Evolutionary conservation across 306 rosid species (phyloP), one percentile per base, ranked within the genome.

Genomic region (Rosa rugosa): DNA sequence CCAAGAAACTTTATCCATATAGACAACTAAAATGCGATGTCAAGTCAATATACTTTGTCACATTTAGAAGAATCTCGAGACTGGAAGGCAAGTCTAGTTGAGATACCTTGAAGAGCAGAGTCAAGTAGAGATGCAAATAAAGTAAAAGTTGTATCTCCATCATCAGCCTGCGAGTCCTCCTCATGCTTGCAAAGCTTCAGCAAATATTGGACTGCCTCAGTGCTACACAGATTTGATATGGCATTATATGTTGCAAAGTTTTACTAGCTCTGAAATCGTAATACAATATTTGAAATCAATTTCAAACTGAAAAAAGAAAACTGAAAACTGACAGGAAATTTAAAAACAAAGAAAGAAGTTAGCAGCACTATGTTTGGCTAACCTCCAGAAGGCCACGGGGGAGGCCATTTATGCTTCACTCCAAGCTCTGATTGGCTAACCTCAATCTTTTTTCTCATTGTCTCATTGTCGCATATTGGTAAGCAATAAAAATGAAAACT

Each of bases 101-200:
- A 57, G 72, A 73, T 84, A 95, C 99, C 99, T 91, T 88, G 92
- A 84, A 91, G 80, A 80, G 93, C 84, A 44, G 97, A 88, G 87
- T 95, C 99, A 71, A 95, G 90, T 66, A 92, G 85, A 50, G 93
- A 92, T 5, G 98, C 99, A 81, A 88, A 95, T 38, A 83, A 73
- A 69, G 87, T 47, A 78, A 88, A 91, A 22, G 97, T 85, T 20
- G 89, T 82, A 42, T 95, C 98, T 20, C 86, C 93, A 67, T 90
- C 87, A 77, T 87, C 97, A 46, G 83, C 88, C 78, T 91, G 82
- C 0, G 83, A 54, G 57, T 89, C 97, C 54, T 75, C 89, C 88
- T 92, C 96, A 38, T 88, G 89, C 91, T 91, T 93, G 63, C 84
- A 84, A 77, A 87, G 83, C 84, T 89, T 91, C 51, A 90, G 79